These are phyloP conservation scores for Mortierella sp. DNA, from an alignment of 371 early-diverging fungal genomes.

Conservation along the genomic window DNA sequence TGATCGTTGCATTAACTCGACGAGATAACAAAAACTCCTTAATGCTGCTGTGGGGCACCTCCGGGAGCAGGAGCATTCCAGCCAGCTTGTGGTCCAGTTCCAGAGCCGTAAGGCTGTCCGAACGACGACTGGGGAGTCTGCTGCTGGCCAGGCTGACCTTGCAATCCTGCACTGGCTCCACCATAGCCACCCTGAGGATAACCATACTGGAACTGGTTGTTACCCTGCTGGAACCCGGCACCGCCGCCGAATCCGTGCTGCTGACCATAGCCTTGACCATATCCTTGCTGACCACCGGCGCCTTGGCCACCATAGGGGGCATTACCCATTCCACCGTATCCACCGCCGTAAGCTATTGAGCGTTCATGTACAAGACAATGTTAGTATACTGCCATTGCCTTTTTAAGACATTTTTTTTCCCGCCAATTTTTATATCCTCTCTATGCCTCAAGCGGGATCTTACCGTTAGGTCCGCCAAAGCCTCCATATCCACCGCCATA, in stretches of 20 bases:
- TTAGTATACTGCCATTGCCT: too few species aligned
- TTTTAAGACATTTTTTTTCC: too few species aligned
- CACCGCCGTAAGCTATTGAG: conserved; percentile 49
- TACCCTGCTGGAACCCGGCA: conserved; percentile 41
- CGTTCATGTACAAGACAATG: too few species aligned
- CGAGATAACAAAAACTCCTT: background rate
- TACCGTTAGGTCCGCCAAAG: conserved; percentile 47
- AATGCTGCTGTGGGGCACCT: conserved; percentile 32
- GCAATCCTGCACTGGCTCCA: conserved; percentile 26
- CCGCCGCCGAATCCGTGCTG: conserved; percentile 33
- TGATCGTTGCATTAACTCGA: background rate
- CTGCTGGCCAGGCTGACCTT: conserved; percentile 34
- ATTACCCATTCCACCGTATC: conserved; percentile 43
- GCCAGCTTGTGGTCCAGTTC: conserved; percentile 24
- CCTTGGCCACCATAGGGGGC: conserved; percentile 38
- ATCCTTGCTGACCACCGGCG: conserved; percentile 41
- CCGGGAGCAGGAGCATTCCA: conserved; percentile 38
- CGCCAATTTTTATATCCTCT: conserved; percentile 3
- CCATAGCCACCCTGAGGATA: conserved; percentile 38
- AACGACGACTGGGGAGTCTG: conserved; percentile 23
- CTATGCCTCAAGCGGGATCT: background rate
- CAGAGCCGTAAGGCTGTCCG: conserved; percentile 22
- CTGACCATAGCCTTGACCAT: conserved; percentile 40
- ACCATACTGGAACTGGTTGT: conserved; percentile 44
- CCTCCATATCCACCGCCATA: conserved; percentile 44